These are phyloP conservation scores for Salvia rosmarinus DNA, from an alignment of 257 asterid genomes.

Conservation along the genomic window DNA sequence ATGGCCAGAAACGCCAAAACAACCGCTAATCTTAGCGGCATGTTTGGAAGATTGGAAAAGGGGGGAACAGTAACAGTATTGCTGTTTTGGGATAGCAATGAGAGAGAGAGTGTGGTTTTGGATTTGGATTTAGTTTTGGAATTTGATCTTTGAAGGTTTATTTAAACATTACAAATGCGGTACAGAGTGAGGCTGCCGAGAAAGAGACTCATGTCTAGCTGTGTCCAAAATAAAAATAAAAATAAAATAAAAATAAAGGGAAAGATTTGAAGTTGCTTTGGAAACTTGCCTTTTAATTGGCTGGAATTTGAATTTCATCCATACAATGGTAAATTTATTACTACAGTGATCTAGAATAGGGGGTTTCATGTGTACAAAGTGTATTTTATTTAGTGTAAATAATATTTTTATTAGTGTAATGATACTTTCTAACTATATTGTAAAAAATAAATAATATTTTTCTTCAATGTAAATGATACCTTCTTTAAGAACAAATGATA, in stretches of 20 bases:
- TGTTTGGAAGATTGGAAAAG: background rate
- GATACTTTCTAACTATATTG: too few relatives aligned
- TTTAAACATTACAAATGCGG: constrained; percentile 44
- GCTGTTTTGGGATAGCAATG: background rate
- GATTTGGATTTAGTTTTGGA: background rate
- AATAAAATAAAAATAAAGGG: background rate
- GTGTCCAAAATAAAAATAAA: background rate
- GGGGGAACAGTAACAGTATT: background rate
- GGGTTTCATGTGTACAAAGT: too few relatives aligned
- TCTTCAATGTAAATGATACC: too few relatives aligned
- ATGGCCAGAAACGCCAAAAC: constrained; percentile 38
- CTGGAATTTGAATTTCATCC: too few relatives aligned
- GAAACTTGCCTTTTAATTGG: too few relatives aligned
- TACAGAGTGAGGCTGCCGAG: constrained; percentile 23
- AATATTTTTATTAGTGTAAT: too few relatives aligned
- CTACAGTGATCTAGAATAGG: too few relatives aligned
- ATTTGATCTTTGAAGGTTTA: constrained; percentile 12
- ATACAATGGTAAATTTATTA: too few relatives aligned
- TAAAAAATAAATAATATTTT: too few relatives aligned
- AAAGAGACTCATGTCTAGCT: constrained; percentile 11
- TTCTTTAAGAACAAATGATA: too few relatives aligned
- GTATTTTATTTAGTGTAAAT: too few relatives aligned
- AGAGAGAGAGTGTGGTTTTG: background rate
- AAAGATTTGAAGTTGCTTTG: background rate
- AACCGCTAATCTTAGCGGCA: constrained; percentile 52